Conservation (phyloP, 2,329 filamentous ascomycete species). For the Fusarium floridanum region DNA sequence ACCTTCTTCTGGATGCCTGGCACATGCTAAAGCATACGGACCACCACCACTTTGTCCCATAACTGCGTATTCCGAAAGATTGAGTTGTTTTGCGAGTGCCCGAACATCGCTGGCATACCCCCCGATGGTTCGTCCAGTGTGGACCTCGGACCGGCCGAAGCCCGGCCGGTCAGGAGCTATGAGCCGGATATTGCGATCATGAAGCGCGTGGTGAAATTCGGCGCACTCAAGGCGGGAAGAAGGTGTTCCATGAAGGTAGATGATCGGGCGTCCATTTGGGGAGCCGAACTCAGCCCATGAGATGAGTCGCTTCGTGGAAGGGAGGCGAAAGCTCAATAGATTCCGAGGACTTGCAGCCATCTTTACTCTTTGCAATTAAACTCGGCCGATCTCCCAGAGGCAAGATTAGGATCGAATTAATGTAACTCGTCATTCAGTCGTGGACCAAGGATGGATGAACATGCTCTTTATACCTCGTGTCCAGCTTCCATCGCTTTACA, state of each 20-base stretch:
- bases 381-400: no score
- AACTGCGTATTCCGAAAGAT: slow-evolving; percentile 8
- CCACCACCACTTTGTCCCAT: slow-evolving; percentile 26
- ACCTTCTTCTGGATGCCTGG: slow-evolving; percentile 13
- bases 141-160: slow-evolving; percentile 17
- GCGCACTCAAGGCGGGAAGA: slow-evolving; percentile 22
- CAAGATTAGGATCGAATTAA: no score
- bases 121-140: slow-evolving; percentile 11
- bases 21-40: slow-evolving; percentile 24
- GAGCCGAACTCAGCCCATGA: slow-evolving; percentile 29
- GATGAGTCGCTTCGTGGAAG: slow-evolving; percentile 21
- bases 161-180: slow-evolving; percentile 26
- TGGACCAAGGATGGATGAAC: no score
- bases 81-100: slow-evolving; percentile 13
- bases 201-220: slow-evolving; percentile 12
- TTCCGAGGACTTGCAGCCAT: slow-evolving; percentile 2
- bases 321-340: slow-evolving; percentile 7
- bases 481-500: no score
- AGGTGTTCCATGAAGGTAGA: slow-evolving; percentile 22
- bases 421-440: no score
- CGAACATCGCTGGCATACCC: slow-evolving; percentile 15
- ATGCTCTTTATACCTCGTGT: no score
- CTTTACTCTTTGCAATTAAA: no score
- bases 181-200: slow-evolving; percentile 1
- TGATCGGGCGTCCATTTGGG: slow-evolving; percentile 2